Evolutionary conservation across 2,329 filamentous ascomycete species (phyloP).

Genomic region (Drechslerella stenobrocha): DNA sequence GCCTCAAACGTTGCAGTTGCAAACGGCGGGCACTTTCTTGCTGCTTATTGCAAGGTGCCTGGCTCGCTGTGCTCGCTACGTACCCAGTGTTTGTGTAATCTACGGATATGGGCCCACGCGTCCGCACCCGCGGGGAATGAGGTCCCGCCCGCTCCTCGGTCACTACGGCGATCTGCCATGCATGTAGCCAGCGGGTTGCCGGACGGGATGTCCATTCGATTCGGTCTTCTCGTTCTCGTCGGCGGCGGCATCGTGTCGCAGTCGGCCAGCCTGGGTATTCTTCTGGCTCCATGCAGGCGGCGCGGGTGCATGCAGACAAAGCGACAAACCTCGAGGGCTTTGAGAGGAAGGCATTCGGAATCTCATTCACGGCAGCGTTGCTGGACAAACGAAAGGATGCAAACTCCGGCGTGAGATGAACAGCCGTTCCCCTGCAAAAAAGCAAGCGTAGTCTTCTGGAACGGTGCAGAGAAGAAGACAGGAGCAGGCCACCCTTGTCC

Average conservation of each 20-base stretch:
- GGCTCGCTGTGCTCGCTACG: not conserved
- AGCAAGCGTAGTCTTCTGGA: constrained; percentile 38
- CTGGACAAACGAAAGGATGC: not conserved
- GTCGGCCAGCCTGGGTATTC: constrained; percentile 15
- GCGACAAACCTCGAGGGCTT: not conserved
- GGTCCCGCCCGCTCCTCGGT: constrained; percentile 28
- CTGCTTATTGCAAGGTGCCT: not conserved
- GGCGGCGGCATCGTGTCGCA: not conserved
- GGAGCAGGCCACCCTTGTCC: constrained; percentile 21
- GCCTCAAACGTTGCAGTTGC: constrained; percentile 17
- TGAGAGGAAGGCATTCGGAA: not conserved
- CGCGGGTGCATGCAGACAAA: constrained; percentile 40
- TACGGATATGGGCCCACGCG: constrained; percentile 9
- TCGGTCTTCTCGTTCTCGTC: not conserved
- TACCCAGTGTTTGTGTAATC: not conserved
- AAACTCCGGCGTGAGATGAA: constrained; percentile 6
- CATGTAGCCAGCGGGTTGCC: not conserved
- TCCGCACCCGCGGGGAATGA: constrained; percentile 41
- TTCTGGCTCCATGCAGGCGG: constrained; percentile 17
- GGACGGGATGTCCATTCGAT: not conserved
- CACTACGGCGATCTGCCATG: constrained; percentile 18
- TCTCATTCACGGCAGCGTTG: not conserved
- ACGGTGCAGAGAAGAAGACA: constrained; percentile 33
- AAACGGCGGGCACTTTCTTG: constrained; percentile 41
- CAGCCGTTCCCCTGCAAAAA: constrained; percentile 15